phyloP scores from a whole-genome alignment of 2,329 filamentous ascomycete genomes.

The Claviceps pazoutovae region DNA sequence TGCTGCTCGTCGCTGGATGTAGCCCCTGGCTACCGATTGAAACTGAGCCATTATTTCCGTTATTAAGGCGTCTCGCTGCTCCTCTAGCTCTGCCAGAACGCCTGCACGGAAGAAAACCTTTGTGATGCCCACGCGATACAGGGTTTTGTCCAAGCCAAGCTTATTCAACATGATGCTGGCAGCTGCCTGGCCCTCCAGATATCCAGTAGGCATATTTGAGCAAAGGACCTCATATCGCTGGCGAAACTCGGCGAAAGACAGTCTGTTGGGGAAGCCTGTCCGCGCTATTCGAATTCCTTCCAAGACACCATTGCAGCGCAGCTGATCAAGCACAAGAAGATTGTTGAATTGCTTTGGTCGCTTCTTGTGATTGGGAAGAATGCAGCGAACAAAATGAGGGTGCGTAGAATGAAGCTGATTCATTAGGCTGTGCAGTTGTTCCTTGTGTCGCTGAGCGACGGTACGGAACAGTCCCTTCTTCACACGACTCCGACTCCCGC shows the following conservation, averaged over 20 bases:
- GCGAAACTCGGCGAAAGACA: slow-evolving; percentile 86
- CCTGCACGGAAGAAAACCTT: slow-evolving; percentile 98
- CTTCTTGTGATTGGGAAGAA: slow-evolving; percentile 96
- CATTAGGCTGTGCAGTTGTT: slow-evolving; percentile 96
- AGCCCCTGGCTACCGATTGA: slow-evolving; percentile 83
- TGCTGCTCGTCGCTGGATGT: slow-evolving; percentile 72
- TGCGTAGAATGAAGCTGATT: slow-evolving; percentile 86
- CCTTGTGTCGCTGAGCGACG: slow-evolving; percentile 92
- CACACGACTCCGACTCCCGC: slow-evolving; percentile 60
- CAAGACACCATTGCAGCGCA: slow-evolving; percentile 98
- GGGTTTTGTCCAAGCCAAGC: slow-evolving; percentile 66
- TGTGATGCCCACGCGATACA: slow-evolving; percentile 87
- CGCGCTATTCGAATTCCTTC: slow-evolving; percentile 95
- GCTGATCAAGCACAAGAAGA: slow-evolving; percentile 84
- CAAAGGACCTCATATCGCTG: slow-evolving; percentile 94
- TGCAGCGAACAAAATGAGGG: slow-evolving; percentile 95
- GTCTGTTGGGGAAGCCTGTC: slow-evolving; percentile 88
- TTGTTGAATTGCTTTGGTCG: slow-evolving; percentile 84
- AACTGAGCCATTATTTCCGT: slow-evolving; percentile 88
- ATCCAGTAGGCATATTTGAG: slow-evolving; percentile 72
- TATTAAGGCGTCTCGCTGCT: slow-evolving; percentile 84
- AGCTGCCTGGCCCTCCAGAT: slow-evolving; percentile 77
- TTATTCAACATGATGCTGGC: slow-evolving; percentile 81
- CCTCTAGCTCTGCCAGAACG: slow-evolving; percentile 90
- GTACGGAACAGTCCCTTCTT: slow-evolving; percentile 97